Conservation (phyloP, 306 rosid species). For the Cicer chorassanicum region DNA sequence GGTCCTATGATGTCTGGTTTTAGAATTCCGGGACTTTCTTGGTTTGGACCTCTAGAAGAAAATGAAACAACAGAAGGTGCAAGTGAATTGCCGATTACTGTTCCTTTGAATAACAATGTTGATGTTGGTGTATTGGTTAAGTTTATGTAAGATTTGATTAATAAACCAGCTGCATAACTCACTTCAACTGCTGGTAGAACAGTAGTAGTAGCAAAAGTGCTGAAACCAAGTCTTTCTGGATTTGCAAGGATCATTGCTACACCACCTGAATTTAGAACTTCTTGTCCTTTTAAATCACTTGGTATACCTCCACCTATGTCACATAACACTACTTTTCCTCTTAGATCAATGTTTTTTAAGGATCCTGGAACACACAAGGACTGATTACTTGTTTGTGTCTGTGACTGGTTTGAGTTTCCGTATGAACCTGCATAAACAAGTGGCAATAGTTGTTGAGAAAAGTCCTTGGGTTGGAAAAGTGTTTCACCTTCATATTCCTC, state of each 20-base stretch:
- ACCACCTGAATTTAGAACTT: conserved; percentile 55
- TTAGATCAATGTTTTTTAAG: conserved; percentile 38
- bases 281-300: conserved; percentile 30
- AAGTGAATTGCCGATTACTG: conserved; percentile 52
- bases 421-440: conserved; percentile 55
- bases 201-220: conserved; percentile 34
- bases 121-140: conserved; percentile 48
- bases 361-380: conserved; percentile 43
- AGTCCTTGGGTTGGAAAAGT: conserved; percentile 46
- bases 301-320: conserved; percentile 47
- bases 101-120: conserved; percentile 55
- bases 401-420: background rate
- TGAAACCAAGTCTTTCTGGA: conserved; percentile 27
- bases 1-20: conserved; percentile 70
- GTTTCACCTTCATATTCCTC: conserved; percentile 55
- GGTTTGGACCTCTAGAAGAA: conserved; percentile 73
- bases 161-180: conserved; percentile 46
- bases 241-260: conserved; percentile 60
- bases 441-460: conserved; percentile 40
- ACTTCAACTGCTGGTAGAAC: conserved; percentile 60
- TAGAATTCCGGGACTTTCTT: conserved; percentile 53
- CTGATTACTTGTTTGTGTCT: background rate
- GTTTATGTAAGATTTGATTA: conserved; percentile 55
- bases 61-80: conserved; percentile 55
- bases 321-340: conserved; percentile 61